These are phyloP conservation scores for Phellopilus nigrolimitatus DNA, from an alignment of 1,284 basidiomycete genomes.

Conservation along the genomic window DNA sequence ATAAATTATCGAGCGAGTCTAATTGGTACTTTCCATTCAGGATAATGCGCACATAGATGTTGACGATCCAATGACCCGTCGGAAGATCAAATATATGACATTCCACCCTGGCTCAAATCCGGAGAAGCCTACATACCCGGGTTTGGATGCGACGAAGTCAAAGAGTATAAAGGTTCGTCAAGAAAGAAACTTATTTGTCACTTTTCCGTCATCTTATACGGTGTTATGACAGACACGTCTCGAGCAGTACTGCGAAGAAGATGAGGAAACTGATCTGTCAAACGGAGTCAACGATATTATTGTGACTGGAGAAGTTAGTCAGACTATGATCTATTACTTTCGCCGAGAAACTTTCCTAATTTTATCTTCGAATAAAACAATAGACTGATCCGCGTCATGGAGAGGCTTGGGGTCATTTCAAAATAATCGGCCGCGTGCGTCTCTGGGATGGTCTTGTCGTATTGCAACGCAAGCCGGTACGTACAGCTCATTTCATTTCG, in stretches of 20 bases:
- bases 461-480: conserved; percentile 40
- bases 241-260: too few species aligned
- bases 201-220: too few species aligned
- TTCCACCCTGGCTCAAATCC: conserved; percentile 31
- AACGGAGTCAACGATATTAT: conserved; percentile 44
- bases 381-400: conserved; percentile 39
- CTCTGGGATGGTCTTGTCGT: conserved; percentile 46
- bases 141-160: conserved; percentile 26
- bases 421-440: conserved; percentile 41
- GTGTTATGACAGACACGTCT: too few species aligned
- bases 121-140: conserved; percentile 24
- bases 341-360: conserved; percentile 6
- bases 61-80: conserved; percentile 33
- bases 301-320: conserved; percentile 42
- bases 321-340: not conserved
- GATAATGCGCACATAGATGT: conserved; percentile 33
- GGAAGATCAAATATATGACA: conserved; percentile 39
- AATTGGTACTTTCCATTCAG: conserved; percentile 26
- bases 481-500: conserved; percentile 24
- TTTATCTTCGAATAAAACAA: not conserved
- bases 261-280: conserved; percentile 10
- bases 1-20: not conserved
- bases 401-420: conserved; percentile 44
- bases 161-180: conserved; percentile 24
- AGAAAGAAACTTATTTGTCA: not conserved